These are phyloP conservation scores for Hyaloperonospora brassicae DNA, from an alignment of 352 stramenopile species.

Conservation along the genomic window DNA sequence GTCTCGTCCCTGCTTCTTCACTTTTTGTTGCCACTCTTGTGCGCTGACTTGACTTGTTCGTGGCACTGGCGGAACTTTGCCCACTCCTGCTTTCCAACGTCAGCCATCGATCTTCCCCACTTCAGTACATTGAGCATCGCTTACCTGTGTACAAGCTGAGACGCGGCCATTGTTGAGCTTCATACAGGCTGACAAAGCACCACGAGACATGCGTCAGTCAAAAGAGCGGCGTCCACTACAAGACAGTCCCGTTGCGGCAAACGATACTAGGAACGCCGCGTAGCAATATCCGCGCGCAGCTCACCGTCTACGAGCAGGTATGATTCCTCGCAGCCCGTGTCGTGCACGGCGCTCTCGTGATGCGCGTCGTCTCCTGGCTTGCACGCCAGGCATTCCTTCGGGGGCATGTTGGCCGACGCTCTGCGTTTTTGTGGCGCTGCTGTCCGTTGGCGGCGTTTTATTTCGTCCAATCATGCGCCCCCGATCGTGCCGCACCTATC, in stretches of 20 bases:
- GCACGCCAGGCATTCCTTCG: conserved; percentile 62
- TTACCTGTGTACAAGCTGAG: conserved; percentile 59
- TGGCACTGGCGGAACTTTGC: conserved; percentile 68
- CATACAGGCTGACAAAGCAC: conserved; percentile 54
- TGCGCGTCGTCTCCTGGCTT: conserved; percentile 60
- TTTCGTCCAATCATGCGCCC: conserved; percentile 22
- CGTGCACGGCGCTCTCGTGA: conserved; percentile 57
- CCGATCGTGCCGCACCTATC: background rate
- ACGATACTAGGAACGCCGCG: conserved; percentile 1
- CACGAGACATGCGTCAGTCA: conserved; percentile 11
- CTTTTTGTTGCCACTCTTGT: conserved; percentile 19
- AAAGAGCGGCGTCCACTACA: background rate
- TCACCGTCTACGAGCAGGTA: conserved; percentile 62
- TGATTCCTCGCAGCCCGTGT: conserved; percentile 54
- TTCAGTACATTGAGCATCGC: background rate
- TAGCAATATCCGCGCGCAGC: conserved; percentile 7
- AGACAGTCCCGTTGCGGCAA: background rate
- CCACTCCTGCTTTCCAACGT: conserved; percentile 44
- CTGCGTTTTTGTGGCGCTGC: conserved; percentile 4
- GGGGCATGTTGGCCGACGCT: conserved; percentile 26
- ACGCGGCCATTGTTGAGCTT: conserved; percentile 68
- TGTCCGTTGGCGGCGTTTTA: conserved; percentile 6
- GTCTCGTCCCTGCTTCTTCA: background rate
- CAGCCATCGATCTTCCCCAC: background rate
- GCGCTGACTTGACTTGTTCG: conserved; percentile 36